Percentiles rank a stretch among this genome's conserved stretches.
Evolutionary conservation across 495 filamentous ascomycete species (phyloP).

Genomic region (Aspergillus carlsbadensis): DNA sequence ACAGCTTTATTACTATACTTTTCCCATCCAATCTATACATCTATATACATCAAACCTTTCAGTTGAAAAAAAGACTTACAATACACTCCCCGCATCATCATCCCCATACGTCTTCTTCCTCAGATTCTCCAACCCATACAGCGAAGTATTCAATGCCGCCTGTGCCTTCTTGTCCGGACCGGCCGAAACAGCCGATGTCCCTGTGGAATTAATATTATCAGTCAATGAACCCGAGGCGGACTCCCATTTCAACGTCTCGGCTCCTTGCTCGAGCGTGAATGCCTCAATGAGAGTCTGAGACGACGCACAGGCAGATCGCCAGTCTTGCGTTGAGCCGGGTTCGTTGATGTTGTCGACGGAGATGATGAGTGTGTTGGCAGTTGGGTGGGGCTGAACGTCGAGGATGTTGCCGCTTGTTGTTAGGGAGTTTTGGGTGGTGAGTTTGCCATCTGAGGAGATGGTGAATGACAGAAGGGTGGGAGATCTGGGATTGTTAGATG

Average conservation of each 20-base stretch:
- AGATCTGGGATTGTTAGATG: constrained; percentile 43
- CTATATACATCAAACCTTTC: neutral
- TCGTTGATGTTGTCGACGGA: constrained; percentile 56
- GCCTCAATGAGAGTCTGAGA: constrained; percentile 28
- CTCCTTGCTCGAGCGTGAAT: constrained; percentile 22
- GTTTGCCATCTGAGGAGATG: constrained; percentile 36
- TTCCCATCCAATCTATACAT: neutral
- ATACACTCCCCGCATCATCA: constrained; percentile 18
- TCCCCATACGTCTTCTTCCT: constrained; percentile 56
- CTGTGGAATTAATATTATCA: constrained; percentile 30
- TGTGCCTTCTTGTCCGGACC: constrained; percentile 33
- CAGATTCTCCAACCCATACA: constrained; percentile 72
- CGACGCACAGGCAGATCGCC: constrained; percentile 24
- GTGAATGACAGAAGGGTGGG: constrained; percentile 60
- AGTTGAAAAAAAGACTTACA: neutral
- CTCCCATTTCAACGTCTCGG: constrained; percentile 24
- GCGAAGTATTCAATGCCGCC: constrained; percentile 42
- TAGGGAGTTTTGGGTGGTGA: constrained; percentile 49
- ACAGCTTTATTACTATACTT: too few relatives aligned
- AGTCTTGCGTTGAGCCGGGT: constrained; percentile 36
- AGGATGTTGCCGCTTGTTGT: constrained; percentile 60
- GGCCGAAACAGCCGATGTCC: constrained; percentile 32
- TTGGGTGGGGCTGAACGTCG: constrained; percentile 42
- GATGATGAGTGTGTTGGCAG: constrained; percentile 44
- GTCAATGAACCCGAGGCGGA: constrained; percentile 22